Conservation (phyloP, 257 asterid species). For the Nicotiana noctiflora region DNA sequence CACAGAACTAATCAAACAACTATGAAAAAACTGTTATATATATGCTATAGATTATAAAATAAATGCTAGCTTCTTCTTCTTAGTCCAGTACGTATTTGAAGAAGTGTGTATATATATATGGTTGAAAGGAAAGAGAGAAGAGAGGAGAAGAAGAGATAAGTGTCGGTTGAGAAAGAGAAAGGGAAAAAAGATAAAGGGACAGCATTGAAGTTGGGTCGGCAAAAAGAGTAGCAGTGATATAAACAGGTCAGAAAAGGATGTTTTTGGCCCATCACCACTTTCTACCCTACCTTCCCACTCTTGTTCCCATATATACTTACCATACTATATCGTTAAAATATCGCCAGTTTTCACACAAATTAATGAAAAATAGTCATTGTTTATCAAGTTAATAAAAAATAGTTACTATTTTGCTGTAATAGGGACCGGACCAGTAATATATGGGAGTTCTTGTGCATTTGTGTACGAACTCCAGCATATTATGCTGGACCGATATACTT, state of each 20-base stretch:
- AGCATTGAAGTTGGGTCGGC: constrained; percentile 76
- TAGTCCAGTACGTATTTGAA: background rate
- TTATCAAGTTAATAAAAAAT: too few species aligned
- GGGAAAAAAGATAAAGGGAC: constrained; percentile 13
- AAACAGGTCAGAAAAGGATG: constrained; percentile 30
- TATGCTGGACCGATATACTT: too few species aligned
- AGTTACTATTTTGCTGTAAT: too few species aligned
- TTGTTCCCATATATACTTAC: background rate
- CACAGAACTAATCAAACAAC: background rate
- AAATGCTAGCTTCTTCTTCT: background rate
- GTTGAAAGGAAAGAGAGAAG: background rate
- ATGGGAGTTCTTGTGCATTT: too few species aligned
- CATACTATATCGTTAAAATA: too few species aligned
- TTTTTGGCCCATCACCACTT: constrained; percentile 8
- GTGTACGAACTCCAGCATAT: too few species aligned
- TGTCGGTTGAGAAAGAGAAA: constrained; percentile 9
- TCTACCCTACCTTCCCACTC: constrained; percentile 22
- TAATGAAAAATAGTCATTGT: too few species aligned
- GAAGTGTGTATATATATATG: constrained; percentile 1
- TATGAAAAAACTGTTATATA: too few species aligned
- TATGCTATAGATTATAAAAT: background rate
- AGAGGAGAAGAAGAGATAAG: background rate
- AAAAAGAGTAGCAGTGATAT: constrained; percentile 45
- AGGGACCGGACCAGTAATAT: too few species aligned
- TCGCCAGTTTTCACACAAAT: too few species aligned